A percentile compares a stretch with the other conserved stretches of the same genome.
phyloP scores from a whole-genome alignment of 1,284 basidiomycete species.

The Gastroboletus turbinatus region DNA sequence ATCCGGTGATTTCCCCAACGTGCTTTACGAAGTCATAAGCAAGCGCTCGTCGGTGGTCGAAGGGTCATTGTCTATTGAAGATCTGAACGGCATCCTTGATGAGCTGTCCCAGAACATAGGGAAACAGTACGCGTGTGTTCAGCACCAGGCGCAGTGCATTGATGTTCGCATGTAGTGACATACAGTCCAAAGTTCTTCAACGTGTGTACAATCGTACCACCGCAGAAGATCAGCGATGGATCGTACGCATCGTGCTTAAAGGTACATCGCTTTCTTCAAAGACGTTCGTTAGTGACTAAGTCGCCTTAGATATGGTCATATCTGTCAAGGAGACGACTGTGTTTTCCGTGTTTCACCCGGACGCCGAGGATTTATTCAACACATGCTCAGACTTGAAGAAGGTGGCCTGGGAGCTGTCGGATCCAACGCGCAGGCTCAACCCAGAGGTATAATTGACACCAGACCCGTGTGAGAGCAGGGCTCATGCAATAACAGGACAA shows the following conservation, averaged over 20 bases:
- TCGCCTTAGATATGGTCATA: slow-evolving; percentile 66
- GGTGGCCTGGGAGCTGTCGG: slow-evolving; percentile 80
- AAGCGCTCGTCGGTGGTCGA: slow-evolving; percentile 83
- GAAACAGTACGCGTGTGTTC: slow-evolving; percentile 51
- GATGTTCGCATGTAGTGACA: slow-evolving; percentile 48
- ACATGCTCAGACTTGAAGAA: slow-evolving; percentile 93
- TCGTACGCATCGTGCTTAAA: slow-evolving; percentile 90
- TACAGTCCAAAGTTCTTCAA: slow-evolving; percentile 73
- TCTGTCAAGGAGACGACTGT: slow-evolving; percentile 87
- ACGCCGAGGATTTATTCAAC: slow-evolving; percentile 89
- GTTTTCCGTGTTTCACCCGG: slow-evolving; percentile 85
- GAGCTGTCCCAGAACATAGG: slow-evolving; percentile 67
- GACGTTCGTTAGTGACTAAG: neutral
- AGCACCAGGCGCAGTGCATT: neutral
- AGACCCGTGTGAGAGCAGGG: neutral
- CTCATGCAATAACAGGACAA: slow-evolving; percentile 58
- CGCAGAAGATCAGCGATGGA: slow-evolving; percentile 86
- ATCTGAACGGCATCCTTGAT: slow-evolving; percentile 79
- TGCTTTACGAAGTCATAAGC: slow-evolving; percentile 81
- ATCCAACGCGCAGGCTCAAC: slow-evolving; percentile 61
- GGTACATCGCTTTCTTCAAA: slow-evolving; percentile 44
- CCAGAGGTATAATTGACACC: slow-evolving; percentile 46
- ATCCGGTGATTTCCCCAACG: slow-evolving; percentile 84
- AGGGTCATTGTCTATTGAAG: slow-evolving; percentile 73
- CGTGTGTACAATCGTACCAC: slow-evolving; percentile 77